A percentile compares a stretch with the other conserved stretches of the same genome.
phyloP scores from a whole-genome alignment of 2,329 filamentous ascomycete species.

The Aspergillus calidoustus region DNA sequence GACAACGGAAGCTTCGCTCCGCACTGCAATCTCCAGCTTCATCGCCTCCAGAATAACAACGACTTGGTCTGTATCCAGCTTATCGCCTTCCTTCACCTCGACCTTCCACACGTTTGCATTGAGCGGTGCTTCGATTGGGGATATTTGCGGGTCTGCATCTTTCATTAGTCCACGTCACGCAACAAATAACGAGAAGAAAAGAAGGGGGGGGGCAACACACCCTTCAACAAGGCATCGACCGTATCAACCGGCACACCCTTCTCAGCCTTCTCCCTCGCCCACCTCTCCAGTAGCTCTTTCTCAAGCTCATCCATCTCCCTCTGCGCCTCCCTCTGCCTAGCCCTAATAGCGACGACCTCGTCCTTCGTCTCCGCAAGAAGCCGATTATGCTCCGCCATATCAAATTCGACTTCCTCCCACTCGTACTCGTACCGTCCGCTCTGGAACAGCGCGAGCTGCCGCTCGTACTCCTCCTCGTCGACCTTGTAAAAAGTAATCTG shows the following conservation, averaged over 20 bases:
- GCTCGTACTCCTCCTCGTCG: constrained; percentile 56
- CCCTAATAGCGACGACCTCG: constrained; percentile 54
- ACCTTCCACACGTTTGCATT: constrained; percentile 62
- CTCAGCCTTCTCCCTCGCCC: constrained; percentile 50
- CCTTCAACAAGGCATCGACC: constrained; percentile 55
- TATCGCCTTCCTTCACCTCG: constrained; percentile 48
- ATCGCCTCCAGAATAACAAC: constrained; percentile 59
- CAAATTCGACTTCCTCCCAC: constrained; percentile 56
- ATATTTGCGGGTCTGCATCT: constrained; percentile 40
- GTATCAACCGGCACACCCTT: constrained; percentile 55
- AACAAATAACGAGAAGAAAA: not conserved
- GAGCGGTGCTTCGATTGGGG: constrained; percentile 48
- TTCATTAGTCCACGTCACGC: not conserved
- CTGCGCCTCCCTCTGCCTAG: constrained; percentile 54
- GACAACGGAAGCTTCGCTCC: constrained; percentile 33
- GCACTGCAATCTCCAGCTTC: constrained; percentile 61
- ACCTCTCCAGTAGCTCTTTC: constrained; percentile 41
- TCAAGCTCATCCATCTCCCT: constrained; percentile 48
- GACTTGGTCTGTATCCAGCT: constrained; percentile 48
- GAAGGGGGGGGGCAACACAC: constrained; percentile 31
- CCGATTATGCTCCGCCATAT: constrained; percentile 60
- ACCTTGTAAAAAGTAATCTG: constrained; percentile 61
- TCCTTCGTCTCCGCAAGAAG: constrained; percentile 52
- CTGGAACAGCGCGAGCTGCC: constrained; percentile 53
- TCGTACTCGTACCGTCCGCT: constrained; percentile 58